phyloP scores from a whole-genome alignment of 495 filamentous ascomycete genomes.

The Penicillium samsonianum region DNA sequence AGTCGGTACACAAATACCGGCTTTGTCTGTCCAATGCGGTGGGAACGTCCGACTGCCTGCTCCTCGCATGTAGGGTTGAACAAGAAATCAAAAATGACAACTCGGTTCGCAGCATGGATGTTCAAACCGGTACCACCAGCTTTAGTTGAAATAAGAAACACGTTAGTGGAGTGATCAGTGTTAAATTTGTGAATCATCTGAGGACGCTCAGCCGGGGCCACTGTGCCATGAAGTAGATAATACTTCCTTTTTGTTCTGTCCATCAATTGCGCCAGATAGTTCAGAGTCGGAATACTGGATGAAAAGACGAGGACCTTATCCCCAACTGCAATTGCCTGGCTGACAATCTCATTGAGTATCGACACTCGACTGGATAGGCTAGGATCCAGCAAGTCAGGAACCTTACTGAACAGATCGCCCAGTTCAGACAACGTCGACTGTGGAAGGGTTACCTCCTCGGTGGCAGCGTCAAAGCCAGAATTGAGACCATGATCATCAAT shows the following conservation, averaged over 20 bases:
- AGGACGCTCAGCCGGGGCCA: conserved; percentile 57
- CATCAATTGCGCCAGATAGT: conserved; percentile 65
- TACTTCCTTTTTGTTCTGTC: conserved; percentile 42
- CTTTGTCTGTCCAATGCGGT: conserved; percentile 83
- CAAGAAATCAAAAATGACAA: conserved; percentile 81
- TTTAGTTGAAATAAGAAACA: conserved; percentile 80
- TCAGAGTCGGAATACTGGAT: conserved; percentile 65
- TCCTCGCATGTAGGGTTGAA: conserved; percentile 83
- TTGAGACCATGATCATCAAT: background rate
- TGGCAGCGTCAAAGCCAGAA: conserved; percentile 24
- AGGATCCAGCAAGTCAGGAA: conserved; percentile 37
- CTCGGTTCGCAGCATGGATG: conserved; percentile 79
- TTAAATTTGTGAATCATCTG: conserved; percentile 67
- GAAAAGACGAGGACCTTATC: conserved; percentile 82
- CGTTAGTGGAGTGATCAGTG: conserved; percentile 31
- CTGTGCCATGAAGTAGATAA: conserved; percentile 66
- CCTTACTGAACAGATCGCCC: conserved; percentile 28
- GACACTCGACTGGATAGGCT: conserved; percentile 63
- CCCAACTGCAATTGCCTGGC: conserved; percentile 54
- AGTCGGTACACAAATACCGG: conserved; percentile 89
- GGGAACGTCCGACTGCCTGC: conserved; percentile 85
- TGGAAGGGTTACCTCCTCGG: conserved; percentile 36
- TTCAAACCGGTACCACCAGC: conserved; percentile 86
- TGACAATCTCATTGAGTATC: conserved; percentile 66
- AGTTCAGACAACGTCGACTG: conserved; percentile 27